These are phyloP conservation scores for Vitis hybrid DNA, from an alignment of 177 flowering plant genomes.

Conservation along the genomic window DNA sequence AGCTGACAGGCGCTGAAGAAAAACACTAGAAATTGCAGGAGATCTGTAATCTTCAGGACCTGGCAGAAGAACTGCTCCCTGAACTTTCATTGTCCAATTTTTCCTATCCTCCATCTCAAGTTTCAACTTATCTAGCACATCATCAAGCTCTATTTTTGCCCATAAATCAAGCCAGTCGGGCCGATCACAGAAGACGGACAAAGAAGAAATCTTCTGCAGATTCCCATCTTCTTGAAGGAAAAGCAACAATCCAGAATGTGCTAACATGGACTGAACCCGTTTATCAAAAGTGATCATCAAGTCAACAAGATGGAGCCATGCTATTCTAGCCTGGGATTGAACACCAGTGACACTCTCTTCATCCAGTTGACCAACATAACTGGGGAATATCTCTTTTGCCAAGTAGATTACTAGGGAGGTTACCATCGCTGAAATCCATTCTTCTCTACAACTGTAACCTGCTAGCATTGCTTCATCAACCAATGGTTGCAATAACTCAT, in stretches of 20 bases:
- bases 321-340: constrained; percentile 46
- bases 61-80: constrained; percentile 37
- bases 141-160: constrained; percentile 80
- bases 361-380: constrained; percentile 45
- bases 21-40: constrained; percentile 56
- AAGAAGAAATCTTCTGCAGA: constrained; percentile 59
- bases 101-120: constrained; percentile 61
- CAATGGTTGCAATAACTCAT: constrained; percentile 88
- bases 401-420: constrained; percentile 67
- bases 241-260: constrained; percentile 57
- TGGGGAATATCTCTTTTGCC: constrained; percentile 85
- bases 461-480: constrained; percentile 85
- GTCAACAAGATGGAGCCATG: constrained; percentile 88
- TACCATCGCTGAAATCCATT: constrained; percentile 96
- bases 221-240: constrained; percentile 59
- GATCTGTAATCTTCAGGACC: constrained; percentile 62
- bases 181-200: constrained; percentile 82
- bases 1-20: constrained; percentile 50
- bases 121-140: constrained; percentile 61
- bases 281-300: constrained; percentile 92
- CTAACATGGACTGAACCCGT: constrained; percentile 56
- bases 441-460: constrained; percentile 98
- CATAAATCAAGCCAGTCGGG: constrained; percentile 97
- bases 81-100: constrained; percentile 61
- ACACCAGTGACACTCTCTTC: constrained; percentile 45